A percentile compares a stretch with the other conserved stretches of the same genome.
Evolutionary conservation across 1,139 yeast species (phyloP).

Genomic region (Groenewaldozyma auringiensis): DNA sequence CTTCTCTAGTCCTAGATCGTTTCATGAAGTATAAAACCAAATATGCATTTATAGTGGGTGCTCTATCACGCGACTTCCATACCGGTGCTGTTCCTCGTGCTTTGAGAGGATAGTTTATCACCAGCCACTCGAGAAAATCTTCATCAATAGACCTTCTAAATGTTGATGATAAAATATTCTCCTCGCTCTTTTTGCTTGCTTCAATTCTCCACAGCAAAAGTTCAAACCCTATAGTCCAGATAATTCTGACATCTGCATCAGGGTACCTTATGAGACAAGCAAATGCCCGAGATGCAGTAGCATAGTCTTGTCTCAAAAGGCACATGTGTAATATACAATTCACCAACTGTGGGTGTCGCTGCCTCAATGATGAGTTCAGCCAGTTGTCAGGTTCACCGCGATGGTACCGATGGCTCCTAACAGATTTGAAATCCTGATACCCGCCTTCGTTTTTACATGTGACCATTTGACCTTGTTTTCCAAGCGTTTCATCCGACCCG

Average conservation of each 20-base stretch:
- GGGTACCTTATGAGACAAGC: slow-evolving; percentile 37
- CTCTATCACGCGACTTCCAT: slow-evolving; percentile 15
- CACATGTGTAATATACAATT: slow-evolving; percentile 21
- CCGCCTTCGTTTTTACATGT: slow-evolving; percentile 6
- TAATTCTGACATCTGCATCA: slow-evolving; percentile 36
- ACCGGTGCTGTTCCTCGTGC: slow-evolving; percentile 3
- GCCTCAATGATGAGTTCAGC: slow-evolving; percentile 8
- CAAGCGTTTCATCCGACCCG: slow-evolving; percentile 5
- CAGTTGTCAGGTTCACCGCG: slow-evolving; percentile 1
- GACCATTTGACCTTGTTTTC: slow-evolving; percentile 6
- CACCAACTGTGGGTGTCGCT: slow-evolving; percentile 22
- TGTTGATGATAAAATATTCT: not conserved
- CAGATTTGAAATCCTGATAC: not conserved
- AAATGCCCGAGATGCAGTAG: slow-evolving; percentile 37
- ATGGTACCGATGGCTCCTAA: not conserved
- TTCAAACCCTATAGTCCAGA: slow-evolving; percentile 45
- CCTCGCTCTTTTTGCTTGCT: slow-evolving; percentile 4
- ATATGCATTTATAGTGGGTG: slow-evolving; percentile 17
- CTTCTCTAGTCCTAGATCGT: slow-evolving; percentile 19
- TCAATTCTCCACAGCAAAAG: slow-evolving; percentile 26
- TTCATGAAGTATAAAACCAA: slow-evolving; percentile 19
- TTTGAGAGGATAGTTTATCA: slow-evolving; percentile 18
- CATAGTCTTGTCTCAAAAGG: slow-evolving; percentile 37
- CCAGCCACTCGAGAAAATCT: slow-evolving; percentile 25
- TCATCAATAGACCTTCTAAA: slow-evolving; percentile 18